Base-by-base conservation (phyloP, 768 basidiomycete genomes). In the Serendipita sp. region DNA sequence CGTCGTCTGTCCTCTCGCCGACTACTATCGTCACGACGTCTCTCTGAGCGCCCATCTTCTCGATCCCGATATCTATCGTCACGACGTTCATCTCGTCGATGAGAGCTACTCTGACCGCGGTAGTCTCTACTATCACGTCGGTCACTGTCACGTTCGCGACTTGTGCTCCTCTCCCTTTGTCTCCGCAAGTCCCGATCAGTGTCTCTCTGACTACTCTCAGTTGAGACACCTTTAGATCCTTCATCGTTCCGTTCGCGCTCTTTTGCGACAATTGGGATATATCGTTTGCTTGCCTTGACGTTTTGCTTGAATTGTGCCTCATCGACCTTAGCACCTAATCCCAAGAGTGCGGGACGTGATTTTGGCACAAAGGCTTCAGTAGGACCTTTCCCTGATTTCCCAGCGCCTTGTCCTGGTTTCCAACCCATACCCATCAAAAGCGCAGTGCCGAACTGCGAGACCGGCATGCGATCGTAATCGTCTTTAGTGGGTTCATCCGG, bases 361-460 rank as follows among this genome's bases (percentile, higher is more conserved):
- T 80, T 76, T 0, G 96, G 96, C 0, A 94, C 75, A 72, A 91
- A 93, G 1, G 93, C 86, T 69, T 92, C 83, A 1, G 83, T 78
- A 15, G 84, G 72, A 1, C 84, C 88, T 66, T 82, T 77, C 63
- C 74, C 74, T 65, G 68, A 79, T 15, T 83, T 79, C 7, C 81
- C 77, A 2, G 89, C 89, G 3, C 86, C 83, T 2, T 81, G 81
- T 0, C 89, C 88, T 41, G 88, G 85, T 66, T 89, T 89, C 92
- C 92, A 97, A 2, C 94, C 94, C 96, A 98, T 98, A 0, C 95
- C 95, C 51, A 93, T 82, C 3, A 96, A 78, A 69, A 98, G 81
- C 4, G 96, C 96, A 3, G 88, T 85, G 3, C 96, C 95, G 68
- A 98, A 99, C 65, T 90, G 87, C 3, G 88, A 86, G 15, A 99